Conservation (phyloP, 805 yeast species). For the Wickerhamiella galacta region DNA sequence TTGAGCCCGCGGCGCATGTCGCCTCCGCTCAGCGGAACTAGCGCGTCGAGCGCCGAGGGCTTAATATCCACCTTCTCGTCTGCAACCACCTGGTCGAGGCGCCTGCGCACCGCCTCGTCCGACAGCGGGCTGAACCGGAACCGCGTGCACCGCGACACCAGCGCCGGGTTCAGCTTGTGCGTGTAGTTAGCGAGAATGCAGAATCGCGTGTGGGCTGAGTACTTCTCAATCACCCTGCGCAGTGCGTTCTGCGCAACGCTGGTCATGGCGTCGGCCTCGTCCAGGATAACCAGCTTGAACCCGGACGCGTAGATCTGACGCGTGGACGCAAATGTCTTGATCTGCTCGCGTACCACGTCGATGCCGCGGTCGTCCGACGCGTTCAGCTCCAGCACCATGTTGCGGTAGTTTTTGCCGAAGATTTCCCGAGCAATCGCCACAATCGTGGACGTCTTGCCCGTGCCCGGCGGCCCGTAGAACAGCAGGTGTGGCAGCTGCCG, state of each 20-base stretch:
- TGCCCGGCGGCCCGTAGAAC: constrained; percentile 92
- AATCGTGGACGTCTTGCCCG: constrained; percentile 82
- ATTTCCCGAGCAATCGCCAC: constrained; percentile 79
- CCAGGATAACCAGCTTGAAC: constrained; percentile 78
- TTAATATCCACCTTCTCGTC: constrained; percentile 46
- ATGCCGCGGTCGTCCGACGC: constrained; percentile 98
- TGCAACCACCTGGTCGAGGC: constrained; percentile 52
- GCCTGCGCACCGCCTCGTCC: constrained; percentile 45
- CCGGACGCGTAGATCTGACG: constrained; percentile 57
- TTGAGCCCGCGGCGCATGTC: constrained; percentile 94
- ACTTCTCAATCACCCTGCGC: constrained; percentile 84
- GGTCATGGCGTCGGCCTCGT: constrained; percentile 97
- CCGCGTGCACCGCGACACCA: constrained; percentile 85
- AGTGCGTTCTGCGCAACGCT: constrained; percentile 91
- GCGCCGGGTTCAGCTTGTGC: constrained; percentile 88
- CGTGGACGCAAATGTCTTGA: constrained; percentile 90
- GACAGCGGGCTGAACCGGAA: constrained; percentile 80
- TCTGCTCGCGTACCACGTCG: constrained; percentile 91
- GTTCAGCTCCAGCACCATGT: constrained; percentile 87
- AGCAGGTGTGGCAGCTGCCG: constrained; percentile 79
- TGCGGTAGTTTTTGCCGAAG: constrained; percentile 64
- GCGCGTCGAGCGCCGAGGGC: constrained; percentile 43
- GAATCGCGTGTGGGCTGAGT: constrained; percentile 86
- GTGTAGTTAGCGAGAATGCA: constrained; percentile 92
- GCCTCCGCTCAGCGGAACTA: constrained; percentile 65